Conservation (phyloP, 2,329 filamentous ascomycete species). For the Piedraia hortae region DNA sequence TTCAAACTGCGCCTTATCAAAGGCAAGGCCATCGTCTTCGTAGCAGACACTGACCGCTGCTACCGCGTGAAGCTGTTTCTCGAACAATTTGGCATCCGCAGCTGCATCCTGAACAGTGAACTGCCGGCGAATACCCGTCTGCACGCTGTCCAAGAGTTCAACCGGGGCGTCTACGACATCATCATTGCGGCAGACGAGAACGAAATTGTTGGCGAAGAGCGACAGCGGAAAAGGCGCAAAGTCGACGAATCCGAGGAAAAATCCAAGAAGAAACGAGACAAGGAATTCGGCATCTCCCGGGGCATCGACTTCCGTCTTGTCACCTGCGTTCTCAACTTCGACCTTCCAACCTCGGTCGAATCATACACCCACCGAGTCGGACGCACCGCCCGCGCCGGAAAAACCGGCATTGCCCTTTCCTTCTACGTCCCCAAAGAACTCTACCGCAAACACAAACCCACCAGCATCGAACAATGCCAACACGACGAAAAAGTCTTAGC, state of each 20-base stretch:
- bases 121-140: constrained; percentile 77
- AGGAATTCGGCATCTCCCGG: constrained; percentile 83
- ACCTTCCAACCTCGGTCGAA: constrained; percentile 63
- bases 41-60: constrained; percentile 63
- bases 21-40: constrained; percentile 68
- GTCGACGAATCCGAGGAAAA: constrained; percentile 8
- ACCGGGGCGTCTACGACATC: constrained; percentile 88
- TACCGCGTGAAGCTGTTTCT: constrained; percentile 87
- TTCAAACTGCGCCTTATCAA: constrained; percentile 87
- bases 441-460: constrained; percentile 75
- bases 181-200: constrained; percentile 89
- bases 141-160: constrained; percentile 92
- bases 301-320: constrained; percentile 96
- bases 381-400: constrained; percentile 69
- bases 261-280: constrained; percentile 38
- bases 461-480: constrained; percentile 43
- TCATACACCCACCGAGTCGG: constrained; percentile 96
- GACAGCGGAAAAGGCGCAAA: constrained; percentile 9
- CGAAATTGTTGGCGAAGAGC: constrained; percentile 45
- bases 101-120: constrained; percentile 81
- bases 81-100: constrained; percentile 87
- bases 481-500: constrained; percentile 63
- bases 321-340: constrained; percentile 84
- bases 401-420: constrained; percentile 82
- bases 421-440: constrained; percentile 65